Base-by-base conservation (phyloP, 2,329 filamentous ascomycete species). In the Xylariaceae sp. region DNA sequence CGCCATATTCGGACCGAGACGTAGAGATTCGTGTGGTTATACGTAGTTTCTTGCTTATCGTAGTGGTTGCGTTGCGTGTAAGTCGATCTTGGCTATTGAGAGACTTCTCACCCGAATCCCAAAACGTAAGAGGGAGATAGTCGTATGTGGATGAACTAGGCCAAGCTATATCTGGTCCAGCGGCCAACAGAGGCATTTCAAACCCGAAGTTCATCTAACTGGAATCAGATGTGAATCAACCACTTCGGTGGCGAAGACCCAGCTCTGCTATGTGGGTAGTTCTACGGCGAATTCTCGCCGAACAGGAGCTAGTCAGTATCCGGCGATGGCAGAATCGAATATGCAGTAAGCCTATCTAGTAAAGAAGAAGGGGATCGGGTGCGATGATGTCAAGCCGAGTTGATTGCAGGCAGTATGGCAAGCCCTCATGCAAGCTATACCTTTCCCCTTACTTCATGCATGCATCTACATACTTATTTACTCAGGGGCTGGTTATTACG, bases 361-460 rank as follows among this genome's bases (percentile, higher is more conserved):
- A 16, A 37, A 4, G 14, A 16, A 14, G 32, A 37, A 37, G 32
- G 32, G 7, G 12, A 37, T 12, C 9, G 32, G 32, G 32, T 37
- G 12, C 14, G 3, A 14, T 52, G 48, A 50, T 54, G 44, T 26
- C 44, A 41, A 51, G 18, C 44, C 32, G 52, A 50, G 7, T 18
- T 14, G 18, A 48, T 37, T 41, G 29, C 48, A 57, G 20, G 48
- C n/a, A n/a, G n/a, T 57, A 47, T 56, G 56, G 54, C 58, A 58
- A 48, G 51, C 54, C 53, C 54, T 49, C 50, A 55, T 44, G 47
- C 48, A 48, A 52, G 40, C 49, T 21, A 52, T 37, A 49, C 20
- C 16, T 45, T 26, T 41, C 58, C 50, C 60, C 60, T 62, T 62
- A 44, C 60, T 60, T 60, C 47, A 50, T 56, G 52, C 48, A 58